Evolutionary conservation across 805 yeast species (phyloP).

Genomic region (Starmera dryadoides): DNA sequence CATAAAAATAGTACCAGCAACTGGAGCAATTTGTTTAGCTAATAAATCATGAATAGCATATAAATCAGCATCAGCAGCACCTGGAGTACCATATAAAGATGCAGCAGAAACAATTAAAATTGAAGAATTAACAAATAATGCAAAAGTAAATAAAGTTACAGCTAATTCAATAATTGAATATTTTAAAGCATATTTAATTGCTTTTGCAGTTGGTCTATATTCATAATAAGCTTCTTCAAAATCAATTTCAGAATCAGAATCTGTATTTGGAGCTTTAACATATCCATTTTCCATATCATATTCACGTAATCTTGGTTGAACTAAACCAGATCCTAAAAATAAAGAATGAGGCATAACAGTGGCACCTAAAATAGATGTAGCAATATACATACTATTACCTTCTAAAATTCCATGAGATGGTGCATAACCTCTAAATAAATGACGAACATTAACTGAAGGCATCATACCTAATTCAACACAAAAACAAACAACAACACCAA

Average conservation of each 20-base stretch:
- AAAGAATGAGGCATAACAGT: constrained; percentile 92
- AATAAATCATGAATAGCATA: constrained; percentile 68
- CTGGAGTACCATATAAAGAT: constrained; percentile 62
- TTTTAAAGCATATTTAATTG: constrained; percentile 64
- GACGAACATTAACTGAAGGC: constrained; percentile 32
- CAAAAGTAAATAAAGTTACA: constrained; percentile 67
- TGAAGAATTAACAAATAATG: constrained; percentile 80
- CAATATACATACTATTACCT: constrained; percentile 60
- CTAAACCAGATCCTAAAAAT: constrained; percentile 80
- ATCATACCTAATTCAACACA: constrained; percentile 61
- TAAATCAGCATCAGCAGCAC: constrained; percentile 72
- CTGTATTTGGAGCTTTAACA: constrained; percentile 22
- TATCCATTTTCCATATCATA: constrained; percentile 57
- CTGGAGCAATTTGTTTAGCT: constrained; percentile 52
- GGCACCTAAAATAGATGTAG: constrained; percentile 83
- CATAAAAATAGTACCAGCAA: constrained; percentile 81
- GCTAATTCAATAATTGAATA: constrained; percentile 69
- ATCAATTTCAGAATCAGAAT: constrained; percentile 12
- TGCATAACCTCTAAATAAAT: constrained; percentile 58
- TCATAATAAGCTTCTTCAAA: constrained; percentile 30
- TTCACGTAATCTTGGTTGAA: constrained; percentile 75
- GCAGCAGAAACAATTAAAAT: constrained; percentile 80
- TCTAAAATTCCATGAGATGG: constrained; percentile 50
- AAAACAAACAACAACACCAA: constrained; percentile 73
- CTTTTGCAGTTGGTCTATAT: constrained; percentile 66